phyloP scores from a whole-genome alignment of 257 asterid genomes.

The Cinchona pubescens region DNA sequence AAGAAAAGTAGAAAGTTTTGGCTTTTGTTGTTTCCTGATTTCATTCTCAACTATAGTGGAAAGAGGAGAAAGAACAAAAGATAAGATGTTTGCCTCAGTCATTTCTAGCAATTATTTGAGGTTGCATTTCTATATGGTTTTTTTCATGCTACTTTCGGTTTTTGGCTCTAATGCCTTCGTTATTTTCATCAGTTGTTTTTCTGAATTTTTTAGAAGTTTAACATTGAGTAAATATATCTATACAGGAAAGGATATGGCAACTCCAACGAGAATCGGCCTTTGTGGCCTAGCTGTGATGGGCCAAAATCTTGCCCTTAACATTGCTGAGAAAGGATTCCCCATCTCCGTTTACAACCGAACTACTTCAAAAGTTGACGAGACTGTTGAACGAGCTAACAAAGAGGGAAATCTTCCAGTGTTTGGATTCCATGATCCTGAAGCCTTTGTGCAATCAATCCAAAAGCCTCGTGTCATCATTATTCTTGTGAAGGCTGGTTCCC shows the following conservation, averaged over 20 bases:
- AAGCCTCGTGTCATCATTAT: slow-evolving; percentile 92
- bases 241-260: slow-evolving; percentile 50
- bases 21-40: neutral
- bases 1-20: neutral
- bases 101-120: neutral
- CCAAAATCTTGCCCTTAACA: slow-evolving; percentile 95
- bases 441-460: slow-evolving; percentile 82
- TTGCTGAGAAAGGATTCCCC: slow-evolving; percentile 96
- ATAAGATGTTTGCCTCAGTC: neutral
- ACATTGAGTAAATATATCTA: neutral
- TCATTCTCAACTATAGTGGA: neutral
- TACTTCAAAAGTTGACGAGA: slow-evolving; percentile 92
- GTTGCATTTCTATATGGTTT: neutral
- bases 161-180: neutral
- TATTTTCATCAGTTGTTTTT: neutral
- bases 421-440: slow-evolving; percentile 82
- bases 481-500: slow-evolving; percentile 96
- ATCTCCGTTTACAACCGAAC: slow-evolving; percentile 95
- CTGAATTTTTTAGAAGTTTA: neutral
- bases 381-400: slow-evolving; percentile 73
- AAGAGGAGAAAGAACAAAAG: neutral
- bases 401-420: slow-evolving; percentile 87
- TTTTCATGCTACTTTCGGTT: neutral
- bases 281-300: slow-evolving; percentile 99
- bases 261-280: slow-evolving; percentile 88